Conservation (phyloP, 305 asterid genomes). For the Rubia tinctorum region DNA sequence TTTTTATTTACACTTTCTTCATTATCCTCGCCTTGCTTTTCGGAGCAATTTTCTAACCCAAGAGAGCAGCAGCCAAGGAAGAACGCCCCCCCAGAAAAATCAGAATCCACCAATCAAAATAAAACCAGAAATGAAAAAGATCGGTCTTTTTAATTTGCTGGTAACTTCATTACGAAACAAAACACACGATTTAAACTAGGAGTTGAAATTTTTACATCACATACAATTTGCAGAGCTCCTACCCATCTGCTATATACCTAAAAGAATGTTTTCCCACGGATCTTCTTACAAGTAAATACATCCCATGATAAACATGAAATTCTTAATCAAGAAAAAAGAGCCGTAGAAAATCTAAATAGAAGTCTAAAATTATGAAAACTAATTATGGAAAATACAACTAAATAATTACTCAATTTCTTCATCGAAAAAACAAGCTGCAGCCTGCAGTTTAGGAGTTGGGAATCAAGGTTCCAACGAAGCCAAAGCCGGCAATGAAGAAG, state of each 20-base stretch:
- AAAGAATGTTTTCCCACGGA: neutral
- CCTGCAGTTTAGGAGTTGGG: conserved; percentile 26
- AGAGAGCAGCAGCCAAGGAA: too few relatives aligned
- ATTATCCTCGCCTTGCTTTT: too few relatives aligned
- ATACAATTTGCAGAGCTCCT: neutral
- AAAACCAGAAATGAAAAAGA: too few relatives aligned
- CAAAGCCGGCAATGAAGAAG: conserved; percentile 64
- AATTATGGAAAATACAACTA: neutral
- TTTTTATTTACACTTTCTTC: too few relatives aligned
- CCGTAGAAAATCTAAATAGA: conserved; percentile 8
- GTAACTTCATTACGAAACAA: too few relatives aligned
- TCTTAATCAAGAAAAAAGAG: too few relatives aligned
- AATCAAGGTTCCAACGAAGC: conserved; percentile 63
- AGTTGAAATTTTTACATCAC: neutral
- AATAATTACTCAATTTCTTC: neutral
- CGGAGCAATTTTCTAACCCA: too few relatives aligned
- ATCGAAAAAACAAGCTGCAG: too few relatives aligned
- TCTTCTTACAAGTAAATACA: conserved; percentile 19
- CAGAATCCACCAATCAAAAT: too few relatives aligned
- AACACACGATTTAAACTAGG: neutral
- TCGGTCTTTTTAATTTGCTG: too few relatives aligned
- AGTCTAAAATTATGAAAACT: conserved; percentile 7
- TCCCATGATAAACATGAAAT: neutral
- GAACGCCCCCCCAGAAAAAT: too few relatives aligned
- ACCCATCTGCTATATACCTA: conserved; percentile 29